Evolutionary conservation across 768 basidiomycete species (phyloP).

Genomic region (Boletellus emodensis): DNA sequence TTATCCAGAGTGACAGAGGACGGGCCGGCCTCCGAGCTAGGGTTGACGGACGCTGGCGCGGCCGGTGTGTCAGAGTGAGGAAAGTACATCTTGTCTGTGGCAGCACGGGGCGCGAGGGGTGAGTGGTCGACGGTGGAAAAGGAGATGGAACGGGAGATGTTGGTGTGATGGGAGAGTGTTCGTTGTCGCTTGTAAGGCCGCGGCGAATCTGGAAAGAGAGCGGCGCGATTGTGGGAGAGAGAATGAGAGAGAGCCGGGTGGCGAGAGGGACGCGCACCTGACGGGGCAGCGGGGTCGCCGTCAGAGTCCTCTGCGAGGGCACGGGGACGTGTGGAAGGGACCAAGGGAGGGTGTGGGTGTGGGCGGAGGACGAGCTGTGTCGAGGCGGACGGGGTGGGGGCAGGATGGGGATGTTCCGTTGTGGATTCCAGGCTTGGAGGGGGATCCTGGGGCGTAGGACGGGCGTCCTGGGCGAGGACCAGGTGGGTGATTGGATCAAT

Average conservation of each 20-base stretch:
- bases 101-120: slow-evolving; percentile 24
- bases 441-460: slow-evolving; percentile 39
- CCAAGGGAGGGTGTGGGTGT: slow-evolving; percentile 38
- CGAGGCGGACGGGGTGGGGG: slow-evolving; percentile 28
- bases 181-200: slow-evolving; percentile 73
- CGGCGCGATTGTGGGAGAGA: neutral
- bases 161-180: slow-evolving; percentile 40
- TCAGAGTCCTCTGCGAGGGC: slow-evolving; percentile 56
- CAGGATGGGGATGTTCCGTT: slow-evolving; percentile 27
- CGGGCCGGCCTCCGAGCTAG: slow-evolving; percentile 47
- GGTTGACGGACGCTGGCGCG: slow-evolving; percentile 43
- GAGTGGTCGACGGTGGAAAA: slow-evolving; percentile 19
- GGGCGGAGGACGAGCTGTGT: slow-evolving; percentile 25
- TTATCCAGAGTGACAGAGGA: slow-evolving; percentile 41
- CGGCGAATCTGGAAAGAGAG: slow-evolving; percentile 38
- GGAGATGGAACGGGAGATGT: slow-evolving; percentile 32
- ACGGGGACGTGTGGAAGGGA: slow-evolving; percentile 64
- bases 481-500: slow-evolving; percentile 67
- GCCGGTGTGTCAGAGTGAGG: slow-evolving; percentile 48
- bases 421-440: slow-evolving; percentile 47
- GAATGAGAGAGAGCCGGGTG: slow-evolving; percentile 5
- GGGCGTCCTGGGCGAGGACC: slow-evolving; percentile 53
- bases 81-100: slow-evolving; percentile 47
- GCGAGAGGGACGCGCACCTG: slow-evolving; percentile 20
- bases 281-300: slow-evolving; percentile 27